A percentile compares a stretch with the other conserved stretches of the same genome.
Conservation (phyloP, 2,329 filamentous ascomycete species). For the Gliomastix tumulicola region DNA sequence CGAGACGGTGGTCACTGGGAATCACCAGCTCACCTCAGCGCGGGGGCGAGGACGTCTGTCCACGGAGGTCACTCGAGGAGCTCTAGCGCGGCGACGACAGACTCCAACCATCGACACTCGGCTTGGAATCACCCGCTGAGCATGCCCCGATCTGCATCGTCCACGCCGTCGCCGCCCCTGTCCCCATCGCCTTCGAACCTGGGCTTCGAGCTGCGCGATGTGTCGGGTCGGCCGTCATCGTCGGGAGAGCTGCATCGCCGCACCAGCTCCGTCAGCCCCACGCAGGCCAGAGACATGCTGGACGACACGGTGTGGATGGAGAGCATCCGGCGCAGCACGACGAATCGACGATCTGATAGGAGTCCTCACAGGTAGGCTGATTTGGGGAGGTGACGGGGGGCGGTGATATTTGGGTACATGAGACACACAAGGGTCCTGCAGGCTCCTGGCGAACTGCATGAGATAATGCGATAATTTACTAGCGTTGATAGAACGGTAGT, state of each 20-base stretch:
- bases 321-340: constrained; percentile 84
- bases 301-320: constrained; percentile 91
- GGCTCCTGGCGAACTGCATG: too few species aligned
- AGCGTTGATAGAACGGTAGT: too few species aligned
- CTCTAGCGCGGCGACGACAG: background rate
- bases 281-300: constrained; percentile 76
- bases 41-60: constrained; percentile 2
- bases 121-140: constrained; percentile 41
- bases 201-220: constrained; percentile 51
- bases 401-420: background rate
- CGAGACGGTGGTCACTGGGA: too few species aligned
- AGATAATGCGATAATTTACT: too few species aligned
- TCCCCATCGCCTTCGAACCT: constrained; percentile 41
- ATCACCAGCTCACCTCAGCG: constrained; percentile 6
- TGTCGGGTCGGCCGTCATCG: constrained; percentile 16
- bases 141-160: constrained; percentile 40
- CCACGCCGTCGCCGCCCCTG: constrained; percentile 23
- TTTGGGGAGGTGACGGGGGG: background rate
- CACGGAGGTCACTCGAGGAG: background rate
- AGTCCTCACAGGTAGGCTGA: constrained; percentile 23
- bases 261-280: constrained; percentile 64
- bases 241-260: constrained; percentile 45
- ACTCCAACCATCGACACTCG: background rate
- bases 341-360: constrained; percentile 43
- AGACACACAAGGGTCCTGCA: too few species aligned